Evolutionary conservation across 225 moss, liverwort and hornwort genomes (phyloP).

Genomic region (Physcomitrellopsis africana): DNA sequence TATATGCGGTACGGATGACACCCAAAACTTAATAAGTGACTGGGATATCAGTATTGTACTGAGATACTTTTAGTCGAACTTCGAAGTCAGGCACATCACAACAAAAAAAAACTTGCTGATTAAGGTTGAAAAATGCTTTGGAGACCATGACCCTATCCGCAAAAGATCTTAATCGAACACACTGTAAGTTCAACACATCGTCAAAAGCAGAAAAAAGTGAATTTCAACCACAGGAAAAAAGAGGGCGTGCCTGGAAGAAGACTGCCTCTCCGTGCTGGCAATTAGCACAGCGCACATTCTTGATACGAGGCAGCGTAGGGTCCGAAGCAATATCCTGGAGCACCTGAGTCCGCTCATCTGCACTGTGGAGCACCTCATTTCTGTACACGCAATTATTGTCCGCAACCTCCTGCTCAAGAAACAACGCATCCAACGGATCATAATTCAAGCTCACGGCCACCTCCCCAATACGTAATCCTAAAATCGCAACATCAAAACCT

Average conservation of each 20-base stretch:
- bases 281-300: constrained; percentile 91
- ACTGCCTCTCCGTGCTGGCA: constrained; percentile 97
- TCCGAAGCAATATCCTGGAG: constrained; percentile 96
- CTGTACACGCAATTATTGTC: constrained; percentile 98
- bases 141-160: background rate
- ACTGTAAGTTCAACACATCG: background rate
- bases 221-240: background rate
- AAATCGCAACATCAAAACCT: background rate
- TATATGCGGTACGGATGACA: background rate
- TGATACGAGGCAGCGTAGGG: constrained; percentile 94
- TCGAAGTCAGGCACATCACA: background rate
- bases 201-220: background rate
- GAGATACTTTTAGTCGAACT: background rate
- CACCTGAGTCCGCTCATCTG: constrained; percentile 97
- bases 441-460: background rate
- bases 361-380: constrained; percentile 93
- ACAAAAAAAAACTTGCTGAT: background rate
- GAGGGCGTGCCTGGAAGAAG: constrained; percentile 79
- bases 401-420: constrained; percentile 76
- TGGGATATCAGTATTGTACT: too few species aligned
- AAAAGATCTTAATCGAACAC: background rate
- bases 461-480: background rate
- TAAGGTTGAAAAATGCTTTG: background rate
- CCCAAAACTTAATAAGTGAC: background rate
- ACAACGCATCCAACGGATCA: constrained; percentile 18